These are phyloP conservation scores for Vickermania ingenoplastis DNA, from an alignment of 208 protist genomes.

Conservation along the genomic window DNA sequence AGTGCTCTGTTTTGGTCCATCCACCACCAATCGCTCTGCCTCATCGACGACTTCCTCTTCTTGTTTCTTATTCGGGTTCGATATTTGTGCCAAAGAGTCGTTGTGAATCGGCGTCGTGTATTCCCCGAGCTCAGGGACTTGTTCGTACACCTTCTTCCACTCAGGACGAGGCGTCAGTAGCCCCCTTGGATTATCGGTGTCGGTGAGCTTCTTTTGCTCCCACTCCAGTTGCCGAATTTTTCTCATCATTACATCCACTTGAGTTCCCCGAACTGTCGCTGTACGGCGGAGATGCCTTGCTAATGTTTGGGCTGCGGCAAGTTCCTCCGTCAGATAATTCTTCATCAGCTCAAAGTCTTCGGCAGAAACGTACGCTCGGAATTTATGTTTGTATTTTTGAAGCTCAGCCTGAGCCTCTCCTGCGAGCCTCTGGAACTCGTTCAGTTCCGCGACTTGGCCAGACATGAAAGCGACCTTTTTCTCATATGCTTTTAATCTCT, in stretches of 20 bases:
- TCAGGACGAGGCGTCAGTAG: constrained; percentile 67
- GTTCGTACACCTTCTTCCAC: constrained; percentile 30
- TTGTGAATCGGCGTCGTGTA: constrained; percentile 19
- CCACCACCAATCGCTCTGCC: constrained; percentile 15
- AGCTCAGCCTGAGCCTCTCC: constrained; percentile 70
- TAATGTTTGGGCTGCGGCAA: constrained; percentile 30
- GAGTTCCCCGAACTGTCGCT: constrained; percentile 61
- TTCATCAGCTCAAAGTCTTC: constrained; percentile 60
- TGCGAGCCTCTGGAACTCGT: constrained; percentile 70
- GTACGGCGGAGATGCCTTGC: constrained; percentile 59
- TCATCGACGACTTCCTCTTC: constrained; percentile 5
- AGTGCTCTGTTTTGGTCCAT: constrained; percentile 26
- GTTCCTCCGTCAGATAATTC: constrained; percentile 51
- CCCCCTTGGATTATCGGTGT: not conserved
- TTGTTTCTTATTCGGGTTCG: constrained; percentile 10
- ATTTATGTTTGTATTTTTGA: constrained; percentile 55
- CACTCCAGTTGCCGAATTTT: constrained; percentile 39
- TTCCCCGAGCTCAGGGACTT: constrained; percentile 29
- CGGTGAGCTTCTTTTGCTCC: constrained; percentile 7
- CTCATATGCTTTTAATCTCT: constrained; percentile 55
- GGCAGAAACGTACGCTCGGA: constrained; percentile 48
- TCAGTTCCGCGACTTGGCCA: constrained; percentile 53
- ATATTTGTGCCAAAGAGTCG: constrained; percentile 2
- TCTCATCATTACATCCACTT: constrained; percentile 62
- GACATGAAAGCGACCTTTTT: constrained; percentile 21